Percentiles rank a stretch among this genome's conserved stretches.
Conservation (phyloP, 129 eudicot species). For the Heracleum sosnowskyi region DNA sequence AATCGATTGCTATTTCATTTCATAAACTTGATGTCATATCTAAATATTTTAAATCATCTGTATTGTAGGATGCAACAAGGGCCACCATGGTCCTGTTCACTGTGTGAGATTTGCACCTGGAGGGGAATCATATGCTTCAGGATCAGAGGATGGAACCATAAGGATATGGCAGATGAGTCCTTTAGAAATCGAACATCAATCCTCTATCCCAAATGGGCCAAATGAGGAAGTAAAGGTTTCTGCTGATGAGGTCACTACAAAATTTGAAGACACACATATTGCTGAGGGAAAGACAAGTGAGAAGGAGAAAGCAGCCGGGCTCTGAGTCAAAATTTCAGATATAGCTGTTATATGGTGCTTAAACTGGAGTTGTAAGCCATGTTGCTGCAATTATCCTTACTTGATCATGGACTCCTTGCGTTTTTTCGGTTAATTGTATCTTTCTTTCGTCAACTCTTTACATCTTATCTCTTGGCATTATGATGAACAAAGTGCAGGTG, state of each 20-base stretch:
- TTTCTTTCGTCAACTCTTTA: neutral
- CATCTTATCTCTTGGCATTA: neutral
- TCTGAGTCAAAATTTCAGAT: neutral
- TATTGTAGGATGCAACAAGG: conserved; percentile 72
- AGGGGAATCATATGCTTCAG: conserved; percentile 78
- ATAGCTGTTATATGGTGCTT: neutral
- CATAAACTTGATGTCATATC: neutral
- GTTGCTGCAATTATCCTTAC: neutral
- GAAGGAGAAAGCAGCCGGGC: conserved; percentile 8
- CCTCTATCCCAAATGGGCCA: conserved; percentile 22
- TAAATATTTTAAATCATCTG: neutral
- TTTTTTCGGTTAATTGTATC: neutral
- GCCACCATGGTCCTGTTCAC: conserved; percentile 87
- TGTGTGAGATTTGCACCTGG: conserved; percentile 70
- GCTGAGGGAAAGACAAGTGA: conserved; percentile 24
- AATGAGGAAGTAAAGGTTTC: conserved; percentile 27
- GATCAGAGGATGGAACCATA: conserved; percentile 78
- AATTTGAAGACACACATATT: conserved; percentile 41
- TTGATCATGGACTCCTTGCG: neutral
- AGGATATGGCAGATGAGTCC: conserved; percentile 77
- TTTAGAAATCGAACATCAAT: conserved; percentile 23
- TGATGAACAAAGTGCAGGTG: neutral
- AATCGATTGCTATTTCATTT: neutral
- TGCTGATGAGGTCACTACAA: conserved; percentile 32
- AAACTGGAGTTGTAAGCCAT: neutral